Evolutionary conservation across 139 green algal species (phyloP), one percentile per base, ranked within the genome.

Genomic region (Protoeuglena noctilucae): DNA sequence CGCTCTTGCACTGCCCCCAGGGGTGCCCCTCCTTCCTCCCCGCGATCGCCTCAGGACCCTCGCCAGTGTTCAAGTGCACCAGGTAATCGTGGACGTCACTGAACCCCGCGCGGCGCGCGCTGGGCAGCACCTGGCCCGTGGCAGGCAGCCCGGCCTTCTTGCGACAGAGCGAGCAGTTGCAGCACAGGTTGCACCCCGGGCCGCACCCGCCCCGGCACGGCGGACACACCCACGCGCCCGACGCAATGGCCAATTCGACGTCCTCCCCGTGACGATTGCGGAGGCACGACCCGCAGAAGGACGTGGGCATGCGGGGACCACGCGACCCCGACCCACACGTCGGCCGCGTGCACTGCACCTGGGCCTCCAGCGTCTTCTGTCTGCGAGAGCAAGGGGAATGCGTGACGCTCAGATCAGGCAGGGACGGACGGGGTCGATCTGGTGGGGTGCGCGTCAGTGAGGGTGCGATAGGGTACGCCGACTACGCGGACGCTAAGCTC

Each of bases 31-130:
- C 31, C 70, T 84, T 86, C 53, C 78, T 62, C 40, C 53, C 59
- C 17, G 54, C 40, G 21, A 86, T 70, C 40, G 53, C 18, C 34
- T 72, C 66, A 3, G 50, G 16, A 0, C 16, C 52, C 53, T 75
- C 63, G 56, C 77, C 71, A 6, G 80, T 87, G 12, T 60, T 58
- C 19, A 63, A 48, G 55, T 81, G 62, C 29, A 91, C 75, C 55
- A 91, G 68, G 61, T 78, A 91, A 71, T 91, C 81, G 57, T 91
- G 81, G 31, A 80, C 81, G 63, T 91, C 84, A 40, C 31, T 61
- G 54, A 85, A 91, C 48, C 80, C 80, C 4, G 65, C 62, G 3
- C 51, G 60, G 23, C 74, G 57, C 3, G 72, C 77, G 28, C 67
- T 47, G 14, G 54, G 54, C 29, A 78, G 62, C 12, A 91, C 56